Percentiles rank a stretch among this genome's conserved stretches.
These are phyloP conservation scores for Tylopilus vinaceipallidus DNA, from an alignment of 768 basidiomycete species.

Conservation along the genomic window DNA sequence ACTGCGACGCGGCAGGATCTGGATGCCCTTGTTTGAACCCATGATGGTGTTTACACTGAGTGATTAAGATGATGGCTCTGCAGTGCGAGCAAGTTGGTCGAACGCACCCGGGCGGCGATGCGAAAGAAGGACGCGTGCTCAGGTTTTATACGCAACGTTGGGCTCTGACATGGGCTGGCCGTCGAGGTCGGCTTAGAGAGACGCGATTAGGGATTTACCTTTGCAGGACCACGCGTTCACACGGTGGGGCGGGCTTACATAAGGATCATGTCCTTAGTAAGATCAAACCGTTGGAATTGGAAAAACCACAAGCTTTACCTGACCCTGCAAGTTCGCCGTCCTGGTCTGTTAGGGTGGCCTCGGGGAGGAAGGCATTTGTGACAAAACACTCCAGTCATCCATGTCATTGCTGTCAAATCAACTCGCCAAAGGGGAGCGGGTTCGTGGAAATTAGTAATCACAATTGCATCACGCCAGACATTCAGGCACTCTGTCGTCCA, in stretches of 20 bases:
- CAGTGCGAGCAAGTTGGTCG: not conserved
- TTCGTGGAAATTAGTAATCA: too few species aligned
- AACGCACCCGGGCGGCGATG: not conserved
- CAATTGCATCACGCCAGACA: too few species aligned
- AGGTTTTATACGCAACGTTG: slow-evolving; percentile 19
- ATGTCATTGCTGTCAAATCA: too few species aligned
- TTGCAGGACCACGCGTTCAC: slow-evolving; percentile 27
- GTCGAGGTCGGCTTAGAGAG: slow-evolving; percentile 12
- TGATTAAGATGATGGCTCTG: not conserved
- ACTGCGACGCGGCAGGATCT: slow-evolving; percentile 53
- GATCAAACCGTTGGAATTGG: slow-evolving; percentile 5
- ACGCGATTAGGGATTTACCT: slow-evolving; percentile 18
- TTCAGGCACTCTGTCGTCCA: not conserved
- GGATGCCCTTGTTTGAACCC: slow-evolving; percentile 20
- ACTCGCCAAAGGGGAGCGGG: slow-evolving; percentile 10
- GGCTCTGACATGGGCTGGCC: not conserved
- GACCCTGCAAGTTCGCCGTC: not conserved
- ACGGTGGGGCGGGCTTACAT: too few species aligned
- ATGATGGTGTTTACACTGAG: slow-evolving; percentile 11
- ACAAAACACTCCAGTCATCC: not conserved
- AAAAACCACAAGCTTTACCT: slow-evolving; percentile 7
- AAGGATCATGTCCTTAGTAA: too few species aligned
- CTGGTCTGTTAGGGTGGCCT: not conserved
- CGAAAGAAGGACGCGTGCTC: not conserved
- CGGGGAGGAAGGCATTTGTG: not conserved